Evolutionary conservation across 106 monocot species (phyloP).

Genomic region (Dendrobium chrysotoxum): DNA sequence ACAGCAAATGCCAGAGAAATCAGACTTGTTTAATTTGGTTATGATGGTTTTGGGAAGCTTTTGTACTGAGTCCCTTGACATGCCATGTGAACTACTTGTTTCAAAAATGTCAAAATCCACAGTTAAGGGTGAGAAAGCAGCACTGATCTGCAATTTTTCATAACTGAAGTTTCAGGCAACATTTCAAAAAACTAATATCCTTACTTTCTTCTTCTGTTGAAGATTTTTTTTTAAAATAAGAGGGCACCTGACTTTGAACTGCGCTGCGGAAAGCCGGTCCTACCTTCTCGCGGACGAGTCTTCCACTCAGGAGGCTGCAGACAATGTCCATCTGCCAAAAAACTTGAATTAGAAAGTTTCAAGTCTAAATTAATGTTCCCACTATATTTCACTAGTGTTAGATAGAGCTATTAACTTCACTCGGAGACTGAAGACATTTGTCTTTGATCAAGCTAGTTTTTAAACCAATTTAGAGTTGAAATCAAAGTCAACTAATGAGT

Average conservation of each 20-base stretch:
- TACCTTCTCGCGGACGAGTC: conserved; percentile 53
- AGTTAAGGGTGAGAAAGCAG: neutral
- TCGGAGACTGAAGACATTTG: neutral
- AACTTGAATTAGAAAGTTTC: neutral
- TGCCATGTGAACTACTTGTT: neutral
- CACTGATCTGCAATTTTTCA: neutral
- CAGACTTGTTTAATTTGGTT: neutral
- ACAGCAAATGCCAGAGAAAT: neutral
- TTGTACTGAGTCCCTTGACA: neutral
- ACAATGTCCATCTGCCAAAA: conserved; percentile 34
- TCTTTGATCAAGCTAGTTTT: neutral
- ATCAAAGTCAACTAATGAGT: neutral
- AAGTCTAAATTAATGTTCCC: neutral
- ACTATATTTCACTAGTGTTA: too few species aligned
- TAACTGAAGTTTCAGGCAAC: neutral
- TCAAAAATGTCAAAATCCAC: neutral
- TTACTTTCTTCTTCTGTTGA: neutral
- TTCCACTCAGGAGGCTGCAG: conserved; percentile 46
- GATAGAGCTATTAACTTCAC: too few species aligned
- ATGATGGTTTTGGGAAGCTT: neutral
- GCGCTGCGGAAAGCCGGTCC: conserved; percentile 48
- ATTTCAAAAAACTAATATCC: neutral
- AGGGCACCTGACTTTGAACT: conserved; percentile 56
- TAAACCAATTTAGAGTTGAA: neutral
- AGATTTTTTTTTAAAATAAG: neutral